Conservation (phyloP, 257 asterid genomes). For the Primulina huaijiensis region DNA sequence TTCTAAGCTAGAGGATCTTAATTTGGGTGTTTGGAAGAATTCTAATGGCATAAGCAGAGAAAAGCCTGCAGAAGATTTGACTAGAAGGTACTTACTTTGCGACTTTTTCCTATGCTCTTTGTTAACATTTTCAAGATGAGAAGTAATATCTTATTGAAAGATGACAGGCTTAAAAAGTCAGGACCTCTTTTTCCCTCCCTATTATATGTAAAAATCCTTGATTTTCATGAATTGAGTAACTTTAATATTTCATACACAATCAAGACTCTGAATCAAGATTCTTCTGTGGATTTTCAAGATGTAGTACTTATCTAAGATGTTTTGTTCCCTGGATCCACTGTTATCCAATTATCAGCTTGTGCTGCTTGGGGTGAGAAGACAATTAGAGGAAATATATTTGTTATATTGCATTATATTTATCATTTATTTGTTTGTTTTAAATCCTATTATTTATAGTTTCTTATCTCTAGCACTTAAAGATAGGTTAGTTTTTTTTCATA, state of each 20-base stretch:
- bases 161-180: not conserved
- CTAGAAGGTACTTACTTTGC: slow-evolving; percentile 47
- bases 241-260: not conserved
- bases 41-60: slow-evolving; percentile 41
- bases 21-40: slow-evolving; percentile 68
- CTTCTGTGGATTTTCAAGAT: slow-evolving; percentile 1
- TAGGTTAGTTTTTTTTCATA: not conserved
- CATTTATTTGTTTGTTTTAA: not conserved
- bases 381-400: not conserved
- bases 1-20: slow-evolving; percentile 83
- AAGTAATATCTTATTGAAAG: not conserved
- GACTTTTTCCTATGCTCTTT: slow-evolving; percentile 25
- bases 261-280: slow-evolving; percentile 7
- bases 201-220: too few species aligned
- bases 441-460: not conserved
- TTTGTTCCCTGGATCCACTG: not conserved
- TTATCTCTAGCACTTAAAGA: not conserved
- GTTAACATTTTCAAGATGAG: slow-evolving; percentile 1
- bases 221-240: too few species aligned
- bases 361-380: slow-evolving; percentile 11
- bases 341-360: not conserved
- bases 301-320: slow-evolving; percentile 5
- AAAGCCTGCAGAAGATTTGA: slow-evolving; percentile 44
- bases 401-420: too few species aligned
- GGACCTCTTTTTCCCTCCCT: not conserved